Conservation (phyloP, 2,329 filamentous ascomycete species). For the Aspergillus costaricaensis region DNA sequence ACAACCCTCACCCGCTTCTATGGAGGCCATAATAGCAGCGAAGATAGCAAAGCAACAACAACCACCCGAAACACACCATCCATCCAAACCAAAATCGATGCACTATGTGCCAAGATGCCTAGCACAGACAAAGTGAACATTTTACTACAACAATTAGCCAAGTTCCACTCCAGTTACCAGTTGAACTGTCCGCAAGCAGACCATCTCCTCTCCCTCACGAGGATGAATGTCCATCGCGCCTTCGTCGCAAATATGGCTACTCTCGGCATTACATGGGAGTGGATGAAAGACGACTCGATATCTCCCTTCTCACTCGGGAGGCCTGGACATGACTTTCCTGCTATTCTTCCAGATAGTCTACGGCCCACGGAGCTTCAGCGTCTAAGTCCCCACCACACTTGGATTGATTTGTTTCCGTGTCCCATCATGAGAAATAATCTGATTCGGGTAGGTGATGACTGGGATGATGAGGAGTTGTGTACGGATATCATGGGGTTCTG, state of each 20-base stretch:
- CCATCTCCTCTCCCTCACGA: constrained; percentile 5
- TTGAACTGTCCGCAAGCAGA: neutral
- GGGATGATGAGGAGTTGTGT: constrained; percentile 39
- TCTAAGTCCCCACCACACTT: constrained; percentile 42
- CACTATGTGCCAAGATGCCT: too few species aligned
- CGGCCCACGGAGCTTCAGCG: constrained; percentile 42
- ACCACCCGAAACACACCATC: too few species aligned
- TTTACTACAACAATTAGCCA: too few species aligned
- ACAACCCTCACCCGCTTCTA: too few species aligned
- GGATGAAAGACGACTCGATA: constrained; percentile 26
- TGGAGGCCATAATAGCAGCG: too few species aligned
- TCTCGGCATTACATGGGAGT: constrained; percentile 6
- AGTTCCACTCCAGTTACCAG: too few species aligned
- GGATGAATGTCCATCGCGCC: constrained; percentile 3
- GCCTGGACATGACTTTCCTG: neutral
- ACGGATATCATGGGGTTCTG: constrained; percentile 35
- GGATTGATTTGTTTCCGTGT: constrained; percentile 31
- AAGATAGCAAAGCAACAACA: too few species aligned
- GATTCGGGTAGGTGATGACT: constrained; percentile 28
- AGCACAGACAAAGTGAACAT: too few species aligned
- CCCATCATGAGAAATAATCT: constrained; percentile 43
- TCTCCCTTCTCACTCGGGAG: constrained; percentile 22
- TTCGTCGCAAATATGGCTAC: constrained; percentile 1
- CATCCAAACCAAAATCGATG: too few species aligned
- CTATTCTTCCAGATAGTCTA: constrained; percentile 25